phyloP scores from a whole-genome alignment of 1,284 basidiomycete genomes.

The Neolentinus lepideus region DNA sequence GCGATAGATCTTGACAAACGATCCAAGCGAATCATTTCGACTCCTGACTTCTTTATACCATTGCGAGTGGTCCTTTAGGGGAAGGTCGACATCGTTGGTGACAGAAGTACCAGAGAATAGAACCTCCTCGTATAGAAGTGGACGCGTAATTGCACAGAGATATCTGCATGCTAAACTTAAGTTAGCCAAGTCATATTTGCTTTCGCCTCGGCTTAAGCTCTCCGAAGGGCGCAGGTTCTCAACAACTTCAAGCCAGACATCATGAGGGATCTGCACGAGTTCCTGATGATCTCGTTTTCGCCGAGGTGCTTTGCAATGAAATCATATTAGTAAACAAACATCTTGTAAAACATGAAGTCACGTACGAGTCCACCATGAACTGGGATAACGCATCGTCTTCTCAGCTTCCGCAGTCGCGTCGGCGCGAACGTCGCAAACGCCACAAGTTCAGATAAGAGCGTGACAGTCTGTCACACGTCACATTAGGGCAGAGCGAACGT shows the following conservation, averaged over 20 bases:
- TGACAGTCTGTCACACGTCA: not conserved
- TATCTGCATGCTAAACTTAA: not conserved
- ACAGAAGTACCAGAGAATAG: not conserved
- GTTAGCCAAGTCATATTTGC: not conserved
- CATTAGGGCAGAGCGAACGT: not conserved
- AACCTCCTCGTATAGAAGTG: not conserved
- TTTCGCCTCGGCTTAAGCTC: not conserved
- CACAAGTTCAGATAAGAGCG: not conserved
- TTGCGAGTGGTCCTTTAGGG: not conserved
- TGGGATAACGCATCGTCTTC: not conserved
- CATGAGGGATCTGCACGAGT: not conserved
- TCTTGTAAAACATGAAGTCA: not conserved
- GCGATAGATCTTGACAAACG: not conserved
- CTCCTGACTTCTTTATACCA: not conserved
- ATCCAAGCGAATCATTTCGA: not conserved
- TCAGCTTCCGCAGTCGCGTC: no score
- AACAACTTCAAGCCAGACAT: not conserved
- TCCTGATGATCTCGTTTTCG: not conserved
- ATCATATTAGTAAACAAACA: not conserved
- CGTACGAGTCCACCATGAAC: not conserved
- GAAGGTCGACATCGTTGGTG: not conserved
- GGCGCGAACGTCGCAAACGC: not conserved
- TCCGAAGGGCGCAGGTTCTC: not conserved
- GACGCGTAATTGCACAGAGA: not conserved
- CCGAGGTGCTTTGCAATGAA: not conserved